Base-by-base conservation (phyloP, 129 eudicot genomes). In the Saussurea involucrata region DNA sequence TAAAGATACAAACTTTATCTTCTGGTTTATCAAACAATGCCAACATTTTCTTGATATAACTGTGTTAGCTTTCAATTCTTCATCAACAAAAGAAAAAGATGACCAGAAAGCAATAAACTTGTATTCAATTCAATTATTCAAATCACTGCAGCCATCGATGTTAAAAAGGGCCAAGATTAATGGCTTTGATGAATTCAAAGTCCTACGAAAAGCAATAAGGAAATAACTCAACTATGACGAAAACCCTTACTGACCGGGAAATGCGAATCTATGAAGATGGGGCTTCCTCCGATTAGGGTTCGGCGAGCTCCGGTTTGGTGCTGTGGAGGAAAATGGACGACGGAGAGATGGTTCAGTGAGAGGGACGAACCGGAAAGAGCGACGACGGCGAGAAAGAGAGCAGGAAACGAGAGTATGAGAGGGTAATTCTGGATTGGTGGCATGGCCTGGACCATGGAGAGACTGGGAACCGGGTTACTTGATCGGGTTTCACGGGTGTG, bases 201-300 rank as follows among this genome's bases (percentile, higher is more conserved):
- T 53, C 24, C 22, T 20, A 34, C 8, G 66, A n/a, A 24, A 74
- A 63, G 68, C 73, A 73, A 53, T n/a, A 66, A 6, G 27, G 57
- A 33, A 20, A 33, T 5, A 22, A 66, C 58, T 8, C 63, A 37
- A 58, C 63, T 36, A 44, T 37, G 15, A 78, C 17, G 25, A 32
- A 29, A 21, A 63, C 17, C 44, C 42, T 75, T 3, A 81, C 76
- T 57, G 8, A 74, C 84, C 84, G 75, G 76, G 74, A 32, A 81
- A 67, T 68, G 46, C 1, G 37, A 33, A 31, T 25, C 69, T 61
- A 53, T 37, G 75, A 34, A 25, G 21, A 68, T 21, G 34, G 76
- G 17, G 53, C 8, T 37, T 57, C 4, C 64, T 73, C 70, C 79
- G 79, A 21, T 80, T n/a, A n/a, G 18, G 70, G 28, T 24, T 76